phyloP scores from a whole-genome alignment of 2,329 filamentous ascomycete species.

The Alternaria triticina region DNA sequence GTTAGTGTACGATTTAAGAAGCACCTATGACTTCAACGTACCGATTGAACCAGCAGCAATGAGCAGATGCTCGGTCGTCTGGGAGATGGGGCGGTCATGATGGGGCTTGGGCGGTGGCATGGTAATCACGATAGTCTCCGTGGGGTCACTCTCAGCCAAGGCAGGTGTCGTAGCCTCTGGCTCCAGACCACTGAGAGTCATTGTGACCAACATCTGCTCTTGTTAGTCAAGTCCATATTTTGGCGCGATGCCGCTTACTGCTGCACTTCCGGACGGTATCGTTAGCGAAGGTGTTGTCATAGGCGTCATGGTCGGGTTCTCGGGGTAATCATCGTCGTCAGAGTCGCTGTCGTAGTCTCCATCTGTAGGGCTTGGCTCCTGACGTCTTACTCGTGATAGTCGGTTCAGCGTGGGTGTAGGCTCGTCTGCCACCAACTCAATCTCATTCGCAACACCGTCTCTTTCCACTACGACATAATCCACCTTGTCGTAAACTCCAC shows the following conservation, averaged over 20 bases:
- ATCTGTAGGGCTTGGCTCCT: conserved; percentile 14
- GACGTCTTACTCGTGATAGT: conserved; percentile 18
- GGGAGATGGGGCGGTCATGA: conserved; percentile 35
- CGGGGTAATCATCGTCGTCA: conserved; percentile 17
- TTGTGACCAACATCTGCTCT: conserved; percentile 30
- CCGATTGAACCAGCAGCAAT: conserved; percentile 52
- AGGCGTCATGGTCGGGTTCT: neutral
- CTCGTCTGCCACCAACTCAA: conserved; percentile 15
- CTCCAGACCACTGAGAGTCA: conserved; percentile 21
- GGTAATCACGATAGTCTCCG: conserved; percentile 34
- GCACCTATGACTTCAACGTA: conserved; percentile 6
- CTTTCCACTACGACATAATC: conserved; percentile 41
- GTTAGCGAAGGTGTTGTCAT: conserved; percentile 2
- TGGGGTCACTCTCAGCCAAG: conserved; percentile 30
- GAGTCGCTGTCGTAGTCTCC: conserved; percentile 19
- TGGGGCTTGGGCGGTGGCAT: conserved; percentile 21
- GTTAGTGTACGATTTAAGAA: conserved; percentile 16
- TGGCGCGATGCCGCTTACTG: conserved; percentile 22
- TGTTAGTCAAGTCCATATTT: conserved; percentile 19
- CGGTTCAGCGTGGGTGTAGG: conserved; percentile 27
- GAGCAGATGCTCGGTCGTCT: conserved; percentile 48
- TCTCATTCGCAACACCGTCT: conserved; percentile 20
- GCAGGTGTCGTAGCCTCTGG: conserved; percentile 22
- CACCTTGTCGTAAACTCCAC: conserved; percentile 26
- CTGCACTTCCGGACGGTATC: conserved; percentile 17